These are phyloP conservation scores for Rhodamnia argentea DNA, from an alignment of 345 rosid genomes.

Conservation along the genomic window DNA sequence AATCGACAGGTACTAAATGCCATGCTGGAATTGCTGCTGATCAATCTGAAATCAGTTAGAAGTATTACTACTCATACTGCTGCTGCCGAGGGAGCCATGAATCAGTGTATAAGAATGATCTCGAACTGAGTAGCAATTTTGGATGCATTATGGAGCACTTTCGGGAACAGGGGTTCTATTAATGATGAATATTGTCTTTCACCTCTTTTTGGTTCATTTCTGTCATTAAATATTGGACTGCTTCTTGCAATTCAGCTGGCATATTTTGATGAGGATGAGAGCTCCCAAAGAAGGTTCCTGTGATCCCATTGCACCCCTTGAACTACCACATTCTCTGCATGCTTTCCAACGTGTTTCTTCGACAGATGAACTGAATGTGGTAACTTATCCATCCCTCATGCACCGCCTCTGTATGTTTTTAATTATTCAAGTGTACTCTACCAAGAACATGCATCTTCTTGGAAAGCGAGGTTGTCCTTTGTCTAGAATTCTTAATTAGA, in stretches of 20 bases:
- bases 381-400: background rate
- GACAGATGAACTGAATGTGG: constrained; percentile 59
- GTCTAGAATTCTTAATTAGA: background rate
- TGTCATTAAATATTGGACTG: background rate
- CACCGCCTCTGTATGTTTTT: background rate
- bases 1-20: constrained; percentile 57
- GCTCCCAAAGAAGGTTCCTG: constrained; percentile 56
- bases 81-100: background rate
- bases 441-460: background rate
- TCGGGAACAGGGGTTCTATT: background rate
- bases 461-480: background rate
- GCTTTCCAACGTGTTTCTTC: constrained; percentile 74
- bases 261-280: constrained; percentile 86
- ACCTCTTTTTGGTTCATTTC: background rate
- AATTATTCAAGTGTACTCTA: background rate
- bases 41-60: background rate
- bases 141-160: background rate
- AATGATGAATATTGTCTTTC: background rate
- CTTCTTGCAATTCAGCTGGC: constrained; percentile 51
- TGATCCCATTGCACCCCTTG: constrained; percentile 89
- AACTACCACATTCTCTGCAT: constrained; percentile 89
- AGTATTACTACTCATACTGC: background rate
- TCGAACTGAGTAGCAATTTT: background rate
- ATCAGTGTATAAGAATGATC: background rate
- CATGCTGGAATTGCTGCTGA: background rate